Base-by-base conservation (phyloP, 495 filamentous ascomycete species). In the Poronia punctata region DNA sequence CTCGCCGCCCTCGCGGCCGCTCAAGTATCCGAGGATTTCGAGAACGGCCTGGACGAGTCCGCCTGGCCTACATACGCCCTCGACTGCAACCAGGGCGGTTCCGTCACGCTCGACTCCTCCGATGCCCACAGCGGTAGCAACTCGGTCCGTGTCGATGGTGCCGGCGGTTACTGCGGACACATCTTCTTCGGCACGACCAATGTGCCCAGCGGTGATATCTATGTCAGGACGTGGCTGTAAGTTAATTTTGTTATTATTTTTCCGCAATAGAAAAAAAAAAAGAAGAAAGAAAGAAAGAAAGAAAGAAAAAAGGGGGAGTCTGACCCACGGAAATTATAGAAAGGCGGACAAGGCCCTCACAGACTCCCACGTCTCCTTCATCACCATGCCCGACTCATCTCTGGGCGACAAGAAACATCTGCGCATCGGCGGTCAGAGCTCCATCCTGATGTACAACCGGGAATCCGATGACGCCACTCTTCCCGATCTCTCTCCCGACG, bases 401-500 rank as follows among this genome's bases (percentile, higher is more conserved):
- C 73, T 72, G 41, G 72, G 64, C 45, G 49, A 45, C 31, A 68
- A 71, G 17, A 75, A 78, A 61, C 68, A 76, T 51, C 73, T 78
- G 16, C 72, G 74, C 41, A 74, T 78, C 43, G 71, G 71, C 38
- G 74, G 74, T 18, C 74, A 78, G 53, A 65, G 50, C 64, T 59
- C 67, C 39, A 75, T 78, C 43, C 50, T 78, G 5, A 75, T 76
- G 69, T 78, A 67, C 64, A 78, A 78, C 62, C 72, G 73, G 54
- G 74, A 78, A 43, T 66, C 65, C 14, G 74, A 78, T 56, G 74
- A 78, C 40, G 72, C 72, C n/a, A 78, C 74, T 3, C 70, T 78
- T 3, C 74, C 74, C 3, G 70, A 76, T 38, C 67, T 76, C 25
- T 75, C 71, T 2, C 74, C 74, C 2, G 57, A 76, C 27, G 74